Evolutionary conservation across 768 basidiomycete species (phyloP), one percentile per base, ranked within the genome.

Genomic region (Lyophyllum decastes): DNA sequence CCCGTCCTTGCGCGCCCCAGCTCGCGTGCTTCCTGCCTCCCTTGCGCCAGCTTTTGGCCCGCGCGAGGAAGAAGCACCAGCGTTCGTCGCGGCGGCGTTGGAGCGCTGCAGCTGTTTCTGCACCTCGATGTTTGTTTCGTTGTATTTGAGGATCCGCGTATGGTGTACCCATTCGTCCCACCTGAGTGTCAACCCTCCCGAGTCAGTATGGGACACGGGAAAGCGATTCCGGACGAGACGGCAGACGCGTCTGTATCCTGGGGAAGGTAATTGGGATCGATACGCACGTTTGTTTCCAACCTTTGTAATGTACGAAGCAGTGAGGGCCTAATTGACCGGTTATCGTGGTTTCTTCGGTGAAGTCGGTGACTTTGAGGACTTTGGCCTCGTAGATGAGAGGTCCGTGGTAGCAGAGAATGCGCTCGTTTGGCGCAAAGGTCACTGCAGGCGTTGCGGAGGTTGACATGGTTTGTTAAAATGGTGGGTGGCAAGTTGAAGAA

Each of bases 91-190:
- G 3, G 64, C 57, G 4, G 73, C 67, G 50, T 70, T 61, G 27
- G 55, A 67, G 61, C 75, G 66, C 52, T 76, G 76, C 11, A 98
- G 79, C 24, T 71, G 72, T 70, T 94, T 92, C 69, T 98, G 95
- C 60, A 86, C 74, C 22, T 82, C 81, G 33, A 95, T 77, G 65
- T 93, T 94, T 43, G 81, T 77, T 59, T 96, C 93, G 68, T 89
- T 92, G 67, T 81, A 80, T 72, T 98, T 97, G 61, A 97, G 81
- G 30, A 98, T 76, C 4, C 97, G 88, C 22, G 68, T 69, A 22
- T 84, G 81, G 2, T 92, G 90, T 0, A 98, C 96, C 94, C 94
- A 98, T 78, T 98, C 95, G 75, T 97, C 95, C 94, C 95, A 98
- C 59, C 94, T 96, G 40, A 41, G 26, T 16, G 40, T 41, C 25